phyloP scores from a whole-genome alignment of 2,329 filamentous ascomycete species.

The Aspergillus sp. region DNA sequence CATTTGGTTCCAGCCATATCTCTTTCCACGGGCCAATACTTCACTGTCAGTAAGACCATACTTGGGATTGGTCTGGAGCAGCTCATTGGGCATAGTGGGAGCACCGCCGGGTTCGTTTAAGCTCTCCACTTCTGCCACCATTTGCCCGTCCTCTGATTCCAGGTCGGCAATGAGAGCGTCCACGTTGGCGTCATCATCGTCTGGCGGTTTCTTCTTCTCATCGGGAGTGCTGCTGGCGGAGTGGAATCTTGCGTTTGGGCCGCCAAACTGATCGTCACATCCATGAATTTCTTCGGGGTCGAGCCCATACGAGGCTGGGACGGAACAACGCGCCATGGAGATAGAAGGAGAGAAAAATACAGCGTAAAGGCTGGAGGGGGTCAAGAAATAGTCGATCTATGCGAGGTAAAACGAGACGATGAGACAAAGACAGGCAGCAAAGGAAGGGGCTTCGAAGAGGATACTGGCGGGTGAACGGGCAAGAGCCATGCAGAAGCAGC shows the following conservation, averaged over 20 bases:
- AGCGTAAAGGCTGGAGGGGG: background rate
- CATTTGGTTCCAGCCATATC: conserved; percentile 80
- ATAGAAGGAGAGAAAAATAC: background rate
- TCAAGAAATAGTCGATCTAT: background rate
- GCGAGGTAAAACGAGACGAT: background rate
- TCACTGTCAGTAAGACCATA: conserved; percentile 64
- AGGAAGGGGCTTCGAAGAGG: background rate
- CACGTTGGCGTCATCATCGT: conserved; percentile 59
- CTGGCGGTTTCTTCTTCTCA: conserved; percentile 1
- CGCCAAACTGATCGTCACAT: background rate
- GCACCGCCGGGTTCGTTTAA: conserved; percentile 44
- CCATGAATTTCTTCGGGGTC: background rate
- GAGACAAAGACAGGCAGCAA: background rate
- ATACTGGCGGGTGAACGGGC: background rate
- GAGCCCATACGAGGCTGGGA: background rate
- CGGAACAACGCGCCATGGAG: background rate
- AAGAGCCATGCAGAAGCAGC: background rate
- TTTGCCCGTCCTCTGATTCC: conserved; percentile 67
- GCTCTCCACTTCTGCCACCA: conserved; percentile 52
- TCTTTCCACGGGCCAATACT: conserved; percentile 54
- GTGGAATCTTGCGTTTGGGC: background rate
- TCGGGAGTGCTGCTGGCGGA: background rate
- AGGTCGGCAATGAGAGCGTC: conserved; percentile 81
- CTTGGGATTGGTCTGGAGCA: conserved; percentile 66
- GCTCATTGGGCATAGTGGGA: conserved; percentile 59